These are phyloP conservation scores for Cladosporium sp. DNA, from an alignment of 2,329 filamentous ascomycete species.

Conservation along the genomic window DNA sequence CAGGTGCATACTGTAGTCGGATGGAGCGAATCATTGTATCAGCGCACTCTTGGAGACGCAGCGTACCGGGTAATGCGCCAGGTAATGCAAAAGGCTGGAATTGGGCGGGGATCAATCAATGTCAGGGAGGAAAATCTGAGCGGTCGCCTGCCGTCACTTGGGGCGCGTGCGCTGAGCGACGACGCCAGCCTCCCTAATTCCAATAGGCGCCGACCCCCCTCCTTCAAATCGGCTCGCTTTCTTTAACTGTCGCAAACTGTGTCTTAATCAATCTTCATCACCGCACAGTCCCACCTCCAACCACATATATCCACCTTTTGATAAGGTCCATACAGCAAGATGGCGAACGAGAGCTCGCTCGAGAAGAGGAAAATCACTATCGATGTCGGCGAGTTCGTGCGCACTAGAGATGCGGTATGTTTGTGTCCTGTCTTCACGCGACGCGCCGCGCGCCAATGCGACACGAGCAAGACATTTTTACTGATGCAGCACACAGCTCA, in stretches of 20 bases:
- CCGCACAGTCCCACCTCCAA: background rate
- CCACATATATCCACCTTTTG: background rate
- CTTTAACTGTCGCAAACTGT: conserved; percentile 6
- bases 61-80: background rate
- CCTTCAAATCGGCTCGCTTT: background rate
- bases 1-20: too few relatives aligned
- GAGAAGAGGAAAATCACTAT: conserved; percentile 18
- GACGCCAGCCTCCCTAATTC: conserved; percentile 1
- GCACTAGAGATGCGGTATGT: conserved; percentile 78
- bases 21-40: background rate
- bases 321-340: background rate
- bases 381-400: conserved; percentile 58
- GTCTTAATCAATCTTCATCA: conserved; percentile 2
- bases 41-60: background rate
- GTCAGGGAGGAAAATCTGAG: background rate
- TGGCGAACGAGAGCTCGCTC: conserved; percentile 6
- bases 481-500: conserved; percentile 57
- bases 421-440: background rate
- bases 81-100: background rate
- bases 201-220: background rate
- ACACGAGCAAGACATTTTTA: conserved; percentile 10
- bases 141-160: background rate
- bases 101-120: background rate
- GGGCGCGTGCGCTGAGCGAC: background rate
- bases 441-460: conserved; percentile 16